A percentile compares a stretch with the other conserved stretches of the same genome.
phyloP scores from a whole-genome alignment of 495 filamentous ascomycete species.

The Aspergillus kassunensis region DNA sequence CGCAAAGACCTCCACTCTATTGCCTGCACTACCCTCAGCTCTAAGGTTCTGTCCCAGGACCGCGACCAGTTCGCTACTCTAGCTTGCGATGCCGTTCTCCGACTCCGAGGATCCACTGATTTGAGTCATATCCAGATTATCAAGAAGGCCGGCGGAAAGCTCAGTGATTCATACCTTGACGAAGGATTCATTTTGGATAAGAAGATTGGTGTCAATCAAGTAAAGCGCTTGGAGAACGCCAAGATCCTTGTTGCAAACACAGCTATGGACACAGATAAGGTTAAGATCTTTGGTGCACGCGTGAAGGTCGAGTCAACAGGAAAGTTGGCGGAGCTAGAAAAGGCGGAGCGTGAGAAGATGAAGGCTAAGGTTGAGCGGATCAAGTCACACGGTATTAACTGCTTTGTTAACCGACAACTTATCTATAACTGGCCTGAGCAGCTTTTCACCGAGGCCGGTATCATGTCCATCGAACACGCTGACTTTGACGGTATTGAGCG shows the following conservation, averaged over 20 bases:
- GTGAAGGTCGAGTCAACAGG: slow-evolving; percentile 91
- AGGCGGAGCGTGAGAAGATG: slow-evolving; percentile 99
- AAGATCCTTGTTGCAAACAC: slow-evolving; percentile 98
- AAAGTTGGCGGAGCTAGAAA: slow-evolving; percentile 94
- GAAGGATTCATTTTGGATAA: slow-evolving; percentile 99
- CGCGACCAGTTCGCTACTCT: slow-evolving; percentile 86
- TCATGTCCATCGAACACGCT: slow-evolving; percentile 97
- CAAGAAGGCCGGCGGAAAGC: slow-evolving; percentile 97
- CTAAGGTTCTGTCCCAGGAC: slow-evolving; percentile 94
- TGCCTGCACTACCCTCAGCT: slow-evolving; percentile 94
- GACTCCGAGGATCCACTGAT: slow-evolving; percentile 88
- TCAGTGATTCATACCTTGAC: slow-evolving; percentile 94
- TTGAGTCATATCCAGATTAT: slow-evolving; percentile 98
- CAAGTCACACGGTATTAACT: slow-evolving; percentile 98
- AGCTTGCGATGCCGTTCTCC: slow-evolving; percentile 87
- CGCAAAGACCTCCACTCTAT: slow-evolving; percentile 86
- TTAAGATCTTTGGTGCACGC: slow-evolving; percentile 97
- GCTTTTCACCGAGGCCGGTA: slow-evolving; percentile 95
- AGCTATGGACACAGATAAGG: slow-evolving; percentile 98
- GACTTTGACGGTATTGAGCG: slow-evolving; percentile 98
- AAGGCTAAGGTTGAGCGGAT: slow-evolving; percentile 97
- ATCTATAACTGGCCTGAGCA: slow-evolving; percentile 99
- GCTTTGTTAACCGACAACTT: slow-evolving; percentile 97
- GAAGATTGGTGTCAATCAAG: slow-evolving; percentile 97
- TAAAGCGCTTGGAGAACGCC: slow-evolving; percentile 93